Percentiles rank a stretch among this genome's conserved stretches.
Conservation (phyloP, 805 yeast genomes). For the Lipomyces starkeyi region DNA sequence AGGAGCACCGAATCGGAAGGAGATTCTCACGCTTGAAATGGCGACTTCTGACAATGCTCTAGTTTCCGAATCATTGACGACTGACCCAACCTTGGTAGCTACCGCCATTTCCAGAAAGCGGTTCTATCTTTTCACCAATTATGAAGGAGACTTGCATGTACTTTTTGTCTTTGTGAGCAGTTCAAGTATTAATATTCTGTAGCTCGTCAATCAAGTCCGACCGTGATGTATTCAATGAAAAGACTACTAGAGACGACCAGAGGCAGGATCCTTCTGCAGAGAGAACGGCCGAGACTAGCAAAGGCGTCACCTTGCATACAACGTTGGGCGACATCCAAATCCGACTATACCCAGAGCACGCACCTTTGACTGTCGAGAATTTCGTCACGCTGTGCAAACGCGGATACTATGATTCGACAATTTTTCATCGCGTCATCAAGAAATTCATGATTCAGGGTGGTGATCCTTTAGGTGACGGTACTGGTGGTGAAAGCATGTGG, state of each 20-base stretch:
- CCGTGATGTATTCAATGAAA: constrained; percentile 45
- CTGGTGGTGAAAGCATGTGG: constrained; percentile 52
- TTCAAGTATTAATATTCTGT: not conserved
- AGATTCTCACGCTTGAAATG: constrained; percentile 44
- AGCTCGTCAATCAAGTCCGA: constrained; percentile 25
- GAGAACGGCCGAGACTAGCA: constrained; percentile 18
- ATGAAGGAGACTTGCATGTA: constrained; percentile 34
- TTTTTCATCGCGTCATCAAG: constrained; percentile 52
- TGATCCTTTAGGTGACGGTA: constrained; percentile 56
- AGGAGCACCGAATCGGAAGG: constrained; percentile 41
- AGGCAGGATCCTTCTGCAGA: constrained; percentile 15
- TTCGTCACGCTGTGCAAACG: constrained; percentile 48
- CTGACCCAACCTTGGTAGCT: constrained; percentile 45
- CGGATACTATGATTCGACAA: constrained; percentile 51
- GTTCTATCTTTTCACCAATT: constrained; percentile 44
- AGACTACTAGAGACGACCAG: constrained; percentile 21
- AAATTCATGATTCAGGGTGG: constrained; percentile 68
- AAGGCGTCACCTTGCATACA: constrained; percentile 48
- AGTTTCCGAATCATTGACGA: constrained; percentile 39
- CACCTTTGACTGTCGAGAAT: constrained; percentile 54
- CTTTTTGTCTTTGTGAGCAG: constrained; percentile 6
- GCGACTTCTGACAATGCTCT: constrained; percentile 46
- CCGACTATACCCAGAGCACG: constrained; percentile 46
- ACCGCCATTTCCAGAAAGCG: constrained; percentile 41
- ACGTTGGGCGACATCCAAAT: constrained; percentile 53